Conservation (phyloP, 1,284 basidiomycete species). For the Ceratorhiza oryzae-sativae region DNA sequence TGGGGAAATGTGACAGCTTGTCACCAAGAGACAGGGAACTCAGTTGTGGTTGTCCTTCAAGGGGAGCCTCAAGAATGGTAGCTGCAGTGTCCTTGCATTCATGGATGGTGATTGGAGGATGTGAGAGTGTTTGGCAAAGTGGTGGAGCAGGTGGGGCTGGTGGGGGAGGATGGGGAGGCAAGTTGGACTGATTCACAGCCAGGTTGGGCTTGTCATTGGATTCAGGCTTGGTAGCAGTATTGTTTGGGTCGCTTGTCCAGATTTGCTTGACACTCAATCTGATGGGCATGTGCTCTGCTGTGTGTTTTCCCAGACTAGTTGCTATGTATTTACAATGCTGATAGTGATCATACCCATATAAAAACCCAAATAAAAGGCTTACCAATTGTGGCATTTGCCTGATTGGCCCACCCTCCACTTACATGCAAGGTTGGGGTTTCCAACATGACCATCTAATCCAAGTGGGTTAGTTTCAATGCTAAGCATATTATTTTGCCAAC, state of each 20-base stretch:
- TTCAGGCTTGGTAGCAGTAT: not conserved
- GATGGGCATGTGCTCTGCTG: not conserved
- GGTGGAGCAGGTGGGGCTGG: not conserved
- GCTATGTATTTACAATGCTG: not conserved
- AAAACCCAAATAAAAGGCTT: not conserved
- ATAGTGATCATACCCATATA: not conserved
- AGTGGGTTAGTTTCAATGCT: not conserved
- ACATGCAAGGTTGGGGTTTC: not conserved
- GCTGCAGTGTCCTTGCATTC: not conserved
- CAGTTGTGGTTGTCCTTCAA: not conserved
- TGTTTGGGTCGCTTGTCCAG: not conserved
- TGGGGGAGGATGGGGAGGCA: not conserved
- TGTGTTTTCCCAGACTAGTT: not conserved
- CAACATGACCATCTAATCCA: not conserved
- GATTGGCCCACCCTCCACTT: conserved; percentile 12
- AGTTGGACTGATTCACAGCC: not conserved
- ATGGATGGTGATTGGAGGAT: not conserved
- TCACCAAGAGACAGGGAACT: not conserved
- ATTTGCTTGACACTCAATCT: not conserved
- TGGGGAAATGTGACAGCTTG: not conserved
- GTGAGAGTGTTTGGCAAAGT: not conserved
- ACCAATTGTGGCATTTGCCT: not conserved
- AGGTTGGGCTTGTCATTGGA: not conserved
- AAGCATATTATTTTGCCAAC: not conserved
- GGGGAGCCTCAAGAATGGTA: not conserved